Base-by-base conservation (phyloP, 345 rosid species). In the Salix dunnii region DNA sequence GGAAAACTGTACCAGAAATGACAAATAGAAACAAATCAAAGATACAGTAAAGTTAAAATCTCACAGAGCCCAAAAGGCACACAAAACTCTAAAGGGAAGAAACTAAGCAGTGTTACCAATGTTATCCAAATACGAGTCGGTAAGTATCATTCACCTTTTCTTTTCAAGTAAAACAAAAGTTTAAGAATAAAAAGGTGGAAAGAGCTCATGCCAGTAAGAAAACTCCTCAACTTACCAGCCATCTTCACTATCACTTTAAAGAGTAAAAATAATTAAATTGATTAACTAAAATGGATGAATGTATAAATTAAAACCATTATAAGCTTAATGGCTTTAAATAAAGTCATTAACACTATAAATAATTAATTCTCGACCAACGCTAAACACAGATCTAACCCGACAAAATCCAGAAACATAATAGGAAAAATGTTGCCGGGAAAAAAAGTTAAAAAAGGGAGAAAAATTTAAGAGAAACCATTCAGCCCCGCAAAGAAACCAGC, bases 311-410 rank as follows among this genome's bases (percentile, higher is more conserved):
- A 25, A 43, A 58, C 33, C 68, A 61, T 28, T 18, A 18, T 51
- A 18, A 18, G 58, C 9, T 6, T n/a, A 76, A 48, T 51, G 12
- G 23, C 46, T 65, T 71, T 30, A 61, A 38, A 71, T 17, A 25
- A 51, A 31, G 65, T n/a, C 51, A 71, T 36, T 31, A 74, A 33
- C 35, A 28, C 42, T 3, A 46, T 68, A 20, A 28, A 8, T 70
- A 67, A 61, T 68, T 36, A 55, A 67, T 76, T 8, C 64, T 63
- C 48, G 17, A 63, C 13, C n/a, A 7, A 53, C 40, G 62, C n/a
- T 77, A 77, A 63, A 60, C 67, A 70, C 86, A 84, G 86, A 88
- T 84, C 86, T 88, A 72, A 84, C 36, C 67, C 60, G 20, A 76
- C n/a, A 51, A 63, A 81, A 63, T 28, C 70, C 78, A 70, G 43